Percentiles rank a stretch among this genome's conserved stretches.
phyloP scores from a whole-genome alignment of 176 grass and related monocot genomes.

The Eragrostis curvula region DNA sequence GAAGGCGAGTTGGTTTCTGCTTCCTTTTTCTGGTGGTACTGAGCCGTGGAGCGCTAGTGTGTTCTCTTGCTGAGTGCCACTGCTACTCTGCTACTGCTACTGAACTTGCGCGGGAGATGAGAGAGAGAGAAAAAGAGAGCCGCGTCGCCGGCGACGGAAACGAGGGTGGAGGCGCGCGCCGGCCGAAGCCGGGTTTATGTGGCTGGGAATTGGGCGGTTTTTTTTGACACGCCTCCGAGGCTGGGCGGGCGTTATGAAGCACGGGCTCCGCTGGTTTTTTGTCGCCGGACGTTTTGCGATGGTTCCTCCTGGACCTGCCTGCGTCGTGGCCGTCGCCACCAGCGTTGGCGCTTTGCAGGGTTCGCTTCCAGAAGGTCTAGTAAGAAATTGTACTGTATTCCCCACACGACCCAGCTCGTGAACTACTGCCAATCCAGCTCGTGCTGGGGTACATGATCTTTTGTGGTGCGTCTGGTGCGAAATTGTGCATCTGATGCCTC shows the following conservation, averaged over 20 bases:
- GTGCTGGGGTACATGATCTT: background rate
- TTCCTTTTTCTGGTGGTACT: slow-evolving; percentile 31
- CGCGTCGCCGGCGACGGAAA: slow-evolving; percentile 31
- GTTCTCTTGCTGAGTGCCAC: slow-evolving; percentile 3
- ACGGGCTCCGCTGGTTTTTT: slow-evolving; percentile 1
- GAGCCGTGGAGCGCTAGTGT: slow-evolving; percentile 4
- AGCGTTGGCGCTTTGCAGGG: background rate
- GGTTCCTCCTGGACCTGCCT: background rate
- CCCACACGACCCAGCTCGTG: background rate
- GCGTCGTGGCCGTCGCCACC: background rate
- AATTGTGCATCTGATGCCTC: background rate
- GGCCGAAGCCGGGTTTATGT: background rate
- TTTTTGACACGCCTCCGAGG: background rate
- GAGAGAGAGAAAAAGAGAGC: background rate
- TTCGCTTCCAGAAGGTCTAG: background rate
- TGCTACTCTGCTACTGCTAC: background rate
- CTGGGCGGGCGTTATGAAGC: background rate
- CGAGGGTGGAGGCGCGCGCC: background rate
- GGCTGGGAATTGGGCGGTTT: background rate
- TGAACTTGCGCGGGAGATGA: background rate
- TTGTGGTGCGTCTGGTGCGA: background rate
- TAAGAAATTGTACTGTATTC: background rate
- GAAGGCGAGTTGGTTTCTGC: background rate
- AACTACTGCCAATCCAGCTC: background rate
- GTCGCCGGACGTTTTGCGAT: background rate